Conservation (phyloP, 306 rosid species). For the Hippophae gyantsensis region DNA sequence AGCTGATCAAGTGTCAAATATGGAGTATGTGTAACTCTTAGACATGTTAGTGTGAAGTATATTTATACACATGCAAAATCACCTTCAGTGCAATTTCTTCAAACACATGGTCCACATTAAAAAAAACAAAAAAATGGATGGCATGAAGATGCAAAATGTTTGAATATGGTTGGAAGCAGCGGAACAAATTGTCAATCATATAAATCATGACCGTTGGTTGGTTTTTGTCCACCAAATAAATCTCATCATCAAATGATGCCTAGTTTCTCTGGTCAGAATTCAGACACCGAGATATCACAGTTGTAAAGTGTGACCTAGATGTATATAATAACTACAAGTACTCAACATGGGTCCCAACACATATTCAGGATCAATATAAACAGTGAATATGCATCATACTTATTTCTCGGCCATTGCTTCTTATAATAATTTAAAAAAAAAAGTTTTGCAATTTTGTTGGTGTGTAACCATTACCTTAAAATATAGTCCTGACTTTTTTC, state of each 20-base stretch:
- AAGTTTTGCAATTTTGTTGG: no score
- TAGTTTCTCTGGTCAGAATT: neutral
- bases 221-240: neutral
- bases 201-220: neutral
- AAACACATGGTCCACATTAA: neutral
- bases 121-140: neutral
- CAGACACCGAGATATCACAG: slow-evolving; percentile 31
- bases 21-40: slow-evolving; percentile 22
- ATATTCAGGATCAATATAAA: no score
- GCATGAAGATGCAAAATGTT: neutral
- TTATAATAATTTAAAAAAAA: no score
- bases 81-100: neutral
- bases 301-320: slow-evolving; percentile 38
- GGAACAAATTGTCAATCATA: neutral
- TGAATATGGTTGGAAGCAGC: neutral
- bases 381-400: no score
- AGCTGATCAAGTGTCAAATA: slow-evolving; percentile 14
- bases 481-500: no score
- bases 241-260: neutral
- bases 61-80: neutral
- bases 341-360: neutral
- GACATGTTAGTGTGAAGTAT: neutral
- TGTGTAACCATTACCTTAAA: no score
- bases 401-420: no score
- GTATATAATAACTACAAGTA: slow-evolving; percentile 13